phyloP scores from a whole-genome alignment of 352 stramenopile genomes.

The Globisporangium canariense region DNA sequence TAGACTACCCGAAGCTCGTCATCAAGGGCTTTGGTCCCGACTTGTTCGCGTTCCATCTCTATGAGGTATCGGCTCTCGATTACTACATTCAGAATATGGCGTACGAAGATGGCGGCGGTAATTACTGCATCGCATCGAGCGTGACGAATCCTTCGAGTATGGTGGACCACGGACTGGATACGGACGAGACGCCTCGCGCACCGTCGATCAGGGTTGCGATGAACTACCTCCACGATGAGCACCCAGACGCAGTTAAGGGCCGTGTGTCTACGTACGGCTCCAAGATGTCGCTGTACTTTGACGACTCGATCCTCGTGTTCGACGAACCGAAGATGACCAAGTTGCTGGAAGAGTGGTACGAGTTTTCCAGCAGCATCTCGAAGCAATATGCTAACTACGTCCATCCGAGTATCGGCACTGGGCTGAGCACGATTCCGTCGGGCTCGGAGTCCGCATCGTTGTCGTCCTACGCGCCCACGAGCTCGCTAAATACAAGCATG shows the following conservation, averaged over 20 bases:
- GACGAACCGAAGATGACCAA: slow-evolving; percentile 68
- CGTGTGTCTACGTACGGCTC: slow-evolving; percentile 64
- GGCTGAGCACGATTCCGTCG: slow-evolving; percentile 18
- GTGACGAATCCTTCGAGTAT: slow-evolving; percentile 26
- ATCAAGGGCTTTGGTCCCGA: slow-evolving; percentile 75
- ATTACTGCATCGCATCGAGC: slow-evolving; percentile 78
- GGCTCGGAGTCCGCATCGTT: slow-evolving; percentile 11
- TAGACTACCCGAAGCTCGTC: slow-evolving; percentile 43
- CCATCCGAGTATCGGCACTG: slow-evolving; percentile 22
- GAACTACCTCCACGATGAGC: slow-evolving; percentile 62
- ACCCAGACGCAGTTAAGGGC: slow-evolving; percentile 48
- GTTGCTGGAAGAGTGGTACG: slow-evolving; percentile 57
- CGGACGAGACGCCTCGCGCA: slow-evolving; percentile 12
- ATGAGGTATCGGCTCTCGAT: slow-evolving; percentile 54
- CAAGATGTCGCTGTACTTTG: slow-evolving; percentile 63
- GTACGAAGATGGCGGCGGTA: slow-evolving; percentile 28
- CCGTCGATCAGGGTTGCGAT: slow-evolving; percentile 53
- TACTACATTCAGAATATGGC: slow-evolving; percentile 81
- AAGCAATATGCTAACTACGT: slow-evolving; percentile 33
- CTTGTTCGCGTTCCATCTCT: slow-evolving; percentile 81
- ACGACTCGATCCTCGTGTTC: slow-evolving; percentile 68
- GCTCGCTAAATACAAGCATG: slow-evolving; percentile 19
- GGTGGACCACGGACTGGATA: slow-evolving; percentile 3
- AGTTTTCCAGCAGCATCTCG: slow-evolving; percentile 58
- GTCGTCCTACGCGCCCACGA: slow-evolving; percentile 13